Conservation (phyloP, 495 filamentous ascomycete species). For the Daldinia caldariorum region DNA sequence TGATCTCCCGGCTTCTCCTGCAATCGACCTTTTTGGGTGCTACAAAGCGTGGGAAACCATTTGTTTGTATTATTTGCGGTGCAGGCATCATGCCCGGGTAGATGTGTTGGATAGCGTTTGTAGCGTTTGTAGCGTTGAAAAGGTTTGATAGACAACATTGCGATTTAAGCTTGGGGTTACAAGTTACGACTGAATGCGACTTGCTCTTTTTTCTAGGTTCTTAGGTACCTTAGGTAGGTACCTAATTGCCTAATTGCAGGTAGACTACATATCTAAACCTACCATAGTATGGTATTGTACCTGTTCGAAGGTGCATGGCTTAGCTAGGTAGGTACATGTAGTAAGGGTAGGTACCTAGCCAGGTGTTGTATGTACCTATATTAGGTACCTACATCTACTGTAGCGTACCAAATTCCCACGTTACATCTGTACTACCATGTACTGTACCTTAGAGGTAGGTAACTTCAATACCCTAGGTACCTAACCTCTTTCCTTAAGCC, state of each 20-base stretch:
- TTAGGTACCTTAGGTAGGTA: too few relatives aligned
- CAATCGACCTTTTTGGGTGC: conserved; percentile 33
- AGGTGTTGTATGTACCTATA: too few relatives aligned
- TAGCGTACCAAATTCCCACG: neutral
- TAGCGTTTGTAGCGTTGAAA: neutral
- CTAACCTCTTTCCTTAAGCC: too few relatives aligned
- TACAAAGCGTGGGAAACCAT: conserved; percentile 29
- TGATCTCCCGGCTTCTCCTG: conserved; percentile 30
- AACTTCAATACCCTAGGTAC: too few relatives aligned
- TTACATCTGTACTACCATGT: neutral
- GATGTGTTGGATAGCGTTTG: conserved; percentile 26
- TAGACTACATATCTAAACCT: too few relatives aligned
- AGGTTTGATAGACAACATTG: neutral
- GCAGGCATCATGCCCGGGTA: conserved; percentile 9
- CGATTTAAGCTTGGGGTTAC: neutral
- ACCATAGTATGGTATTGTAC: too few relatives aligned
- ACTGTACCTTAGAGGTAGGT: neutral
- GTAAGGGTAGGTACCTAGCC: too few relatives aligned
- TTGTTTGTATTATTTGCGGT: conserved; percentile 37
- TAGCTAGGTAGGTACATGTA: too few relatives aligned
- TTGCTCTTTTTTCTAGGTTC: neutral
- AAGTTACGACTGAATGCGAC: neutral
- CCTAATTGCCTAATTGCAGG: neutral
- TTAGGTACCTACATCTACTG: neutral
- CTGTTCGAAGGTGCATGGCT: too few relatives aligned